Base-by-base conservation (phyloP, 148 eudicot genomes). In the Cornus florida region DNA sequence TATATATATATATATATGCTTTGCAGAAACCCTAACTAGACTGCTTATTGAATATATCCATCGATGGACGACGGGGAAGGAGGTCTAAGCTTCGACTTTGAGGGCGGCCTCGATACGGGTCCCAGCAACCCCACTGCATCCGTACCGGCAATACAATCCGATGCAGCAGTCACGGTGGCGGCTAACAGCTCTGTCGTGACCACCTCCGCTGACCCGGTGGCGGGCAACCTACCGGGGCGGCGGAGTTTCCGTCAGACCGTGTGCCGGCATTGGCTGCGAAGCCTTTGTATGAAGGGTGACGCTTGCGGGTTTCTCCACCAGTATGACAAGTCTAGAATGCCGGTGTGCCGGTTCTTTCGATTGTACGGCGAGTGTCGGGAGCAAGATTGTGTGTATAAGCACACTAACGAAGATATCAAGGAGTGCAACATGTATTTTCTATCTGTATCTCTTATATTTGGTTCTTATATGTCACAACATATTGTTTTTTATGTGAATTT, bases 261-360 rank as follows among this genome's bases (percentile, higher is more conserved):
- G 11, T 96, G 99, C 83, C 86, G 99, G 69, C 99, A 96, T 83
- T 96, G 98, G 99, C 91, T 96, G 3, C 89, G 98, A 38, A 90
- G 98, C 23, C 88, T 96, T 11, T 96, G 99, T 75, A 96, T 96
- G 98, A 96, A 96, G 81, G 99, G 98, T 0, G 99, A 96, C 66
- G 94, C 97, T 1, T 96, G 99, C 69, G 99, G 99, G n/a, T 96
- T 96, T 78, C 91, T 96, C 43, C 99, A 96, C 75, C 99, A 96
- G 85, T 96, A 90, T 65, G 99, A 96, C 72, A 96, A 96, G 88
- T 69, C 99, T 12, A 83, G 98, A 69, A 96, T 96, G 99, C 99
- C 99, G 2, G 86, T 96, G 65, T 96, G 99, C 75, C 75, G 99
- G 24, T 96, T 96, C 67, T 96, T 89, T 56, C 81, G 97, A 67